Evolutionary conservation across 805 yeast species (phyloP), one percentile per base, ranked within the genome.

Genomic region (Yarrowia porcina): DNA sequence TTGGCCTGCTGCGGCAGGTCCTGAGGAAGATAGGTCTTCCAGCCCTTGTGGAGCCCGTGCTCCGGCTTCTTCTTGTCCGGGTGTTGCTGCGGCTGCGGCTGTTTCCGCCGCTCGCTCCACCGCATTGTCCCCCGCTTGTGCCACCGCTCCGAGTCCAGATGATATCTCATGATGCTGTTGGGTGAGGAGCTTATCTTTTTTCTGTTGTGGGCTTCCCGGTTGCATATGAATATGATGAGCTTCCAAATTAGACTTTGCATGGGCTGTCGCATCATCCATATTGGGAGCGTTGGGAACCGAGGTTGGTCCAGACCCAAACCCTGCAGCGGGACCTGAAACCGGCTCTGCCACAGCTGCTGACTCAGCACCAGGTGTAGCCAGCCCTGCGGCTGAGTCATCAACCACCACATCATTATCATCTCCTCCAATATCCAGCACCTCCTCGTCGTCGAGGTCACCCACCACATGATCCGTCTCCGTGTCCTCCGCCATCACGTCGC

Each of bases 221-320:
- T 47, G 54, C 38, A 47, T 47, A 47, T 47, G 57, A 33, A 49
- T 33, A 17, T 49, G 28, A 17, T 49, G 28, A 17, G 13, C 32
- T 10, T 36, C 38, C 12, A 20, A 35, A 23, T 21, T 49, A 49
- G 57, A 25, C 57, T 49, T 49, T 49, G 39, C 57, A 49, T 49
- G 57, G 57, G 57, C 41, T 35, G 57, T 21, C n/a, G 57, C 57
- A 30, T 47, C 25, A 11, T 30, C 54, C 27, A 9, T 11, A 30
- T 47, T 32, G 35, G 54, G 54, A 47, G 28, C 27, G 27, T 30
- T 47, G 38, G 54, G 54, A 32, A 18, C 52, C 38, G 54, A 30
- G 27, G 38, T 13, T 13, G 54, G 30, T 28, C 3, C 28, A 25
- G 28, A 25, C 35, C 35, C n/a, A 17, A 36, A 5, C 28, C 28